These are phyloP conservation scores for Nyssa sinensis DNA, from an alignment of 148 eudicot genomes.

Conservation along the genomic window DNA sequence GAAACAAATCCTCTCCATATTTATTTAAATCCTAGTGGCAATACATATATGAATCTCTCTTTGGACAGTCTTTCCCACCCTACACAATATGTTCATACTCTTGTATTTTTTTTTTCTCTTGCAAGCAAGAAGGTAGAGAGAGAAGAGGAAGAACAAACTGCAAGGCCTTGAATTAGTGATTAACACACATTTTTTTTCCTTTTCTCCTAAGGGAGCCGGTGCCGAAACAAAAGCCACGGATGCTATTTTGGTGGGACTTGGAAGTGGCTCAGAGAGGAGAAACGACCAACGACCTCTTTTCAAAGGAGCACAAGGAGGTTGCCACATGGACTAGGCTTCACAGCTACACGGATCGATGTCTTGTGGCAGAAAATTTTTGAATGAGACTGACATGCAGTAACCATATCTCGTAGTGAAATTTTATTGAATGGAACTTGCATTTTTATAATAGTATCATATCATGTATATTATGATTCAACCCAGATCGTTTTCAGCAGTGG, in stretches of 20 bases:
- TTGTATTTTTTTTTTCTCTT: background rate
- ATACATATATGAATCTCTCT: too few relatives aligned
- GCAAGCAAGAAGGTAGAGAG: background rate
- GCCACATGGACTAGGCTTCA: constrained; percentile 31
- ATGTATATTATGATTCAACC: too few relatives aligned
- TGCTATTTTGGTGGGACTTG: constrained; percentile 24
- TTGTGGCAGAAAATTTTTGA: too few relatives aligned
- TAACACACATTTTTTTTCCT: background rate
- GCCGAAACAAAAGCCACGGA: constrained; percentile 22
- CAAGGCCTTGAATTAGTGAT: background rate
- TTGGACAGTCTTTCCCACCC: background rate
- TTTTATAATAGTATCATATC: too few relatives aligned
- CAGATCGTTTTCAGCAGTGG: too few relatives aligned
- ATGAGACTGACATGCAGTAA: too few relatives aligned
- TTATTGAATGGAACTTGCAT: too few relatives aligned
- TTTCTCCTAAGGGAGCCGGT: background rate
- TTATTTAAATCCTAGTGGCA: background rate
- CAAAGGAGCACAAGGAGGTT: background rate
- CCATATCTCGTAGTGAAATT: too few relatives aligned
- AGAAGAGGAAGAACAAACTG: constrained; percentile 4
- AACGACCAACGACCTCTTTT: constrained; percentile 23
- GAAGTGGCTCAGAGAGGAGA: constrained; percentile 3
- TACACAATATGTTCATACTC: background rate
- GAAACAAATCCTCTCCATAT: background rate
- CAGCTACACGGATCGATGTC: too few relatives aligned